Evolutionary conservation across 495 filamentous ascomycete genomes (phyloP), one percentile per base, ranked within the genome.

Genomic region (Penicillium bovifimosum): DNA sequence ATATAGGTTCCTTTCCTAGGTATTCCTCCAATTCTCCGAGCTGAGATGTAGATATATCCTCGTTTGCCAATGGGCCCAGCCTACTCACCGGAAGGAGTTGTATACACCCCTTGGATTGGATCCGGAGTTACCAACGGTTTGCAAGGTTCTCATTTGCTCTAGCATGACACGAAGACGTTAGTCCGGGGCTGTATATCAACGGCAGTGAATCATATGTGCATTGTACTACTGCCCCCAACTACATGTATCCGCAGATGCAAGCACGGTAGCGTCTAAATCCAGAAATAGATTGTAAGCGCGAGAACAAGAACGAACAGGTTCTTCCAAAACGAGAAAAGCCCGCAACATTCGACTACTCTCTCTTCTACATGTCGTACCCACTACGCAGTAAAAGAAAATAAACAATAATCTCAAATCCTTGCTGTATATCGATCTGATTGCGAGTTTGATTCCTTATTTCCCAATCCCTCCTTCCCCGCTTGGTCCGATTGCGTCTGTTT

Each of bases 121-220:
- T 27, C 20, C n/a, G 2, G 6, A 38, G 33, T n/a, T n/a, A 8
- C 27, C 41, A 50, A 24, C 28, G 20, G 32, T 27, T 48, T n/a
- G n/a, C n/a, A n/a, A n/a, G n/a, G n/a, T n/a, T 29, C 9, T 1
- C 5, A 28, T 31, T 16, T 9, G 11, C n/a, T 13, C 20, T 26
- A 32, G n/a, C 11, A 7, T n/a, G n/a, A n/a, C n/a, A 3, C 11
- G 31, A 40, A 44, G 50, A 55, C 11, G 42, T 50, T 50, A 56
- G 47, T 48, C 54, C 48, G 53, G 59, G 61, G 59, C 62, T 59
- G 54, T 47, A 58, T 49, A 33, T 48, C 41, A 47, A 52, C 49
- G 52, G 54, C 53, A 42, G 58, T 52, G 50, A 16, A 39, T 33
- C 29, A 16, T 47, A 54, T 29, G 41, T 41, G 32, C 34, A 56